Conservation (phyloP, 2,329 filamentous ascomycete species). For the Pseudopyricularia javanii region DNA sequence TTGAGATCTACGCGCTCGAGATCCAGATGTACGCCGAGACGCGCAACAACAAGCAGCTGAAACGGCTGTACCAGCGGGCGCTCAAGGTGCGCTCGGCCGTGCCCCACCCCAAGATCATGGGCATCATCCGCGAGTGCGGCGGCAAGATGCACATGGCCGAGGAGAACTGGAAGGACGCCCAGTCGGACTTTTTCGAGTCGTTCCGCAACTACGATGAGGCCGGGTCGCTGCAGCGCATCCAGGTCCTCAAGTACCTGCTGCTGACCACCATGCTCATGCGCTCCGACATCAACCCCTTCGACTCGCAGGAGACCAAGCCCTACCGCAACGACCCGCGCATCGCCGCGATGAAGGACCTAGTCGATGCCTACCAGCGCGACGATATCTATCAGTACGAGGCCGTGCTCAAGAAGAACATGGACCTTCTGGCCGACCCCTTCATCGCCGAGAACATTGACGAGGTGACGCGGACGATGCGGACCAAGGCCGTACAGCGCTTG, state of each 20-base stretch:
- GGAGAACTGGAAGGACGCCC: constrained; percentile 96
- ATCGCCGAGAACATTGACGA: constrained; percentile 99
- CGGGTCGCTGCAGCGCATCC: constrained; percentile 87
- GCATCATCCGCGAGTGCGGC: constrained; percentile 94
- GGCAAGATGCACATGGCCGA: constrained; percentile 99
- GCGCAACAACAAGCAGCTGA: constrained; percentile 93
- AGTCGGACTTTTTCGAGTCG: constrained; percentile 96
- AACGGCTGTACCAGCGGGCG: constrained; percentile 82
- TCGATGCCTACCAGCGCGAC: constrained; percentile 91
- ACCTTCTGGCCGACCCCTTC: constrained; percentile 83
- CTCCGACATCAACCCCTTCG: constrained; percentile 96
- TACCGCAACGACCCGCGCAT: constrained; percentile 95
- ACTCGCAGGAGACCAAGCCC: constrained; percentile 96
- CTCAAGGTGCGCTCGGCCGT: constrained; percentile 92
- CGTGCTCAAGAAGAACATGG: constrained; percentile 75
- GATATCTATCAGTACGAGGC: constrained; percentile 87
- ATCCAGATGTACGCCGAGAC: constrained; percentile 98
- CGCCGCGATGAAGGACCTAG: constrained; percentile 91
- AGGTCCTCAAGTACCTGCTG: constrained; percentile 93
- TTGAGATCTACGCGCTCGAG: constrained; percentile 92
- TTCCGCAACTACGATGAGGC: constrained; percentile 99
- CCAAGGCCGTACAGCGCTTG: constrained; percentile 84
- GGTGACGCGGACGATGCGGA: constrained; percentile 95
- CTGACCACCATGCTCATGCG: constrained; percentile 98
- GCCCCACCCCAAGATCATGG: constrained; percentile 97